Evolutionary conservation across 805 yeast genomes (phyloP).

Genomic region (Ogataea haglerorum): DNA sequence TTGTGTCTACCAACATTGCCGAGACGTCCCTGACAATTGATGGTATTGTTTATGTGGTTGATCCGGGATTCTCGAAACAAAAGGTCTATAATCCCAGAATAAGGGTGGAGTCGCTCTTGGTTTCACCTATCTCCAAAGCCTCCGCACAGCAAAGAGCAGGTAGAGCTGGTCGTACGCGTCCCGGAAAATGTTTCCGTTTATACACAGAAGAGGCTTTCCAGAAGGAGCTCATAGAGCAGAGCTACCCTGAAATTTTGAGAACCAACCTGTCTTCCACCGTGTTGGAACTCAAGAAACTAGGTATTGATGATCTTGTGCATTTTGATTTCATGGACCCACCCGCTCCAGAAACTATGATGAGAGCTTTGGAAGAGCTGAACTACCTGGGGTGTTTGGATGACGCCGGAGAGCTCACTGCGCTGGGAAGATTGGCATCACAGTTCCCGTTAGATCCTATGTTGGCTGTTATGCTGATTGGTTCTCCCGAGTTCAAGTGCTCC

Average conservation of each 20-base stretch:
- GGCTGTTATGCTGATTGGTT: conserved; percentile 87
- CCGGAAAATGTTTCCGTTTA: conserved; percentile 94
- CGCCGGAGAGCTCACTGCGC: conserved; percentile 83
- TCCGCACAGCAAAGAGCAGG: conserved; percentile 99
- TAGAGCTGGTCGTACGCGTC: conserved; percentile 99
- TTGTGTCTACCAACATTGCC: conserved; percentile 92
- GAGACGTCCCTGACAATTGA: conserved; percentile 97
- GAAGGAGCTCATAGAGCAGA: conserved; percentile 89
- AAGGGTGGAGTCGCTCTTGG: conserved; percentile 89
- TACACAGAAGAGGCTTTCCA: conserved; percentile 97
- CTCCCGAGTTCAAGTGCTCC: conserved; percentile 82
- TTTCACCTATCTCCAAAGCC: conserved; percentile 95
- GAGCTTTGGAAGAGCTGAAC: conserved; percentile 93
- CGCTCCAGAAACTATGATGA: conserved; percentile 99
- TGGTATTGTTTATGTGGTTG: conserved; percentile 95
- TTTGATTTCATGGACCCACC: conserved; percentile 99
- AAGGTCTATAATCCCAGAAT: conserved; percentile 95
- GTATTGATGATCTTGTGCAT: conserved; percentile 93
- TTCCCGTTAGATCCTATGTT: conserved; percentile 96
- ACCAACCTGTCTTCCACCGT: conserved; percentile 90
- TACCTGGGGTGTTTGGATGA: conserved; percentile 87
- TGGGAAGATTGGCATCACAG: conserved; percentile 86
- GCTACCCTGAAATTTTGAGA: conserved; percentile 92
- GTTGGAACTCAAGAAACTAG: conserved; percentile 86
- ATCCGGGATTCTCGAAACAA: conserved; percentile 96